phyloP scores from a whole-genome alignment of 73 alveolate genomes.

The Symbiodinium natans region DNA sequence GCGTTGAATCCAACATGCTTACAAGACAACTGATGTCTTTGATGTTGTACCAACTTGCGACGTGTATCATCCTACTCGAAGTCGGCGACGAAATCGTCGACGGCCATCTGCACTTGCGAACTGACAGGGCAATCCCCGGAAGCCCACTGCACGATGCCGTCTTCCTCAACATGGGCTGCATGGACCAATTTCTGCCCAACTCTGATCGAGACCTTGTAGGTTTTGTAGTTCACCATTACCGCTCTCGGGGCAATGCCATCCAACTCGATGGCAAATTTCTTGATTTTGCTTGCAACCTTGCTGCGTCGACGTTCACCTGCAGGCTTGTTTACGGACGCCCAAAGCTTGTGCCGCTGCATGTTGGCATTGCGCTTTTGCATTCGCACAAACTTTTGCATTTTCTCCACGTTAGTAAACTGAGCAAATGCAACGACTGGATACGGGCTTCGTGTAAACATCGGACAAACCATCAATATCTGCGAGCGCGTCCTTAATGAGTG shows the following conservation, averaged over 20 bases:
- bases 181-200: neutral
- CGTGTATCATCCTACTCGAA: too few relatives aligned
- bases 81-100: too few relatives aligned
- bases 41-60: too few relatives aligned
- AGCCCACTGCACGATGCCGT: too few relatives aligned
- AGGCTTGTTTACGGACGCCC: neutral
- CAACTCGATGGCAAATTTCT: neutral
- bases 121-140: too few relatives aligned
- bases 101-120: too few relatives aligned
- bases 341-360: neutral
- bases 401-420: neutral
- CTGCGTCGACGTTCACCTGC: neutral
- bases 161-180: neutral
- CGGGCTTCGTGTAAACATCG: conserved; percentile 12
- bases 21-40: too few relatives aligned
- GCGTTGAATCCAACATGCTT: too few relatives aligned
- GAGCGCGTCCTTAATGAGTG: neutral
- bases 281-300: conserved; percentile 17
- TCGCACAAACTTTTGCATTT: neutral
- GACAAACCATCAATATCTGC: neutral
- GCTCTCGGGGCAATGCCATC: neutral
- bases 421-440: neutral
- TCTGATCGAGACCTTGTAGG: neutral
- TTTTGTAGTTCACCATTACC: conserved; percentile 24
- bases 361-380: neutral